Evolutionary conservation across 305 asterid genomes (phyloP), one percentile per base, ranked within the genome.

Genomic region (Fraxinus xanthoxyloides): DNA sequence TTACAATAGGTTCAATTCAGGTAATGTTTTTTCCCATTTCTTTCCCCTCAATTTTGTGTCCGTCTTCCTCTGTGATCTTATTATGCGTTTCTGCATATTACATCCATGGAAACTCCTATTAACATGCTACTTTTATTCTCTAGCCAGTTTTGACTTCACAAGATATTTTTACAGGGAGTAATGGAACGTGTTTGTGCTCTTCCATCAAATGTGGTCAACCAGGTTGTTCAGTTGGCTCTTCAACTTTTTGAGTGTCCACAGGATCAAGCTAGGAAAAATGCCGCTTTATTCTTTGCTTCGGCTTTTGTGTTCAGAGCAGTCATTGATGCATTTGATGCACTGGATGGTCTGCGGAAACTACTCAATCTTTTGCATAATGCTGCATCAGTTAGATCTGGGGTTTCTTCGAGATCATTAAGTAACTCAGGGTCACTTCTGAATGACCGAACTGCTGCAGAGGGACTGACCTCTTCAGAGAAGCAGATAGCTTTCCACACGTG

Each of bases 131-230:
- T 15, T 13, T 17, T 73, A 61, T 83, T 21, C 80, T 28, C 26
- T 9, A 69, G 80, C 78, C 48, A 72, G 70, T 38, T 80, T 87
- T 85, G 59, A 86, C 81, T 75, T 17, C 80, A 61, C 23, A 36
- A 73, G 38, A 59, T 88, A 26, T 38, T 69, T 61, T 82, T 88
- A 70, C 89, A 96, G 98, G 99, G 97, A 79, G 92, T 97, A 88
- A 97, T 97, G 99, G 99, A 97, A 81, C 98, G 99, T 69, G 97
- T 95, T 59, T 97, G 98, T 84, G 95, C 97, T 51, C 96, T 93
- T 84, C 98, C 99, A 54, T 88, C 96, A 63, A 87, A 86, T 88
- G 87, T 93, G 63, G 97, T 93, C 76, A 91, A 92, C 79, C 97
- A 95, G 85, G 80, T 93, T 83, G 97, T 97, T 80, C 97, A 90